Evolutionary conservation across 2,329 filamentous ascomycete species (phyloP).

Genomic region (Tolypocladium sp.): DNA sequence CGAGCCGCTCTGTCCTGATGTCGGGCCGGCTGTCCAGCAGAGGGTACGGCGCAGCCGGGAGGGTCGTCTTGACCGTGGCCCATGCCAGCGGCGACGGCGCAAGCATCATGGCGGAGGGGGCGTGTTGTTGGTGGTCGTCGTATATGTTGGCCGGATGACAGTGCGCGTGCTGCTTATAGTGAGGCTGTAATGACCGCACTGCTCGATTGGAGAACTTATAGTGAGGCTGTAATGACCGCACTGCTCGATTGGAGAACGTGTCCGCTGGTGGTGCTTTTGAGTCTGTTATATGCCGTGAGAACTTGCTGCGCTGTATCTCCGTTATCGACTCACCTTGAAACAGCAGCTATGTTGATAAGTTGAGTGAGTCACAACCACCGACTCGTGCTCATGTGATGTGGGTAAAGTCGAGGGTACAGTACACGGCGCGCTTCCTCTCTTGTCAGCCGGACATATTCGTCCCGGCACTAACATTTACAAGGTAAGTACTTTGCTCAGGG

Average conservation of each 20-base stretch:
- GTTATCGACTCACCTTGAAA: neutral
- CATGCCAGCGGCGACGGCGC: conserved; percentile 14
- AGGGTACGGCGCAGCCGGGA: conserved; percentile 33
- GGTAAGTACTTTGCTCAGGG: neutral
- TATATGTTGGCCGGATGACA: neutral
- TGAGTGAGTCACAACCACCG: neutral
- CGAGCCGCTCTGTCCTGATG: conserved; percentile 42
- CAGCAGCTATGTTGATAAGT: neutral
- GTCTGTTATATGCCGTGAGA: neutral
- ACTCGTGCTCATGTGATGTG: neutral
- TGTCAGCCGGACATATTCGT: neutral
- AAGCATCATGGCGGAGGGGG: neutral
- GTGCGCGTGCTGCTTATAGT: neutral
- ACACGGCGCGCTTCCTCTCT: neutral
- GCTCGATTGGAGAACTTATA: neutral
- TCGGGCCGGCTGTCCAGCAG: conserved; percentile 25
- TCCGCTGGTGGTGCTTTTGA: neutral
- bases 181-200: neutral
- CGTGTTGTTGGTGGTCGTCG: neutral
- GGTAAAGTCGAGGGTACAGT: neutral
- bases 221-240: neutral
- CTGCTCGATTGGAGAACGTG: neutral
- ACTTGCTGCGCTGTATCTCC: neutral
- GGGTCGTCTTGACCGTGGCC: conserved; percentile 37
- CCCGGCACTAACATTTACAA: neutral